Conservation (phyloP, 768 basidiomycete genomes). For the Lactarius sanguifluus region DNA sequence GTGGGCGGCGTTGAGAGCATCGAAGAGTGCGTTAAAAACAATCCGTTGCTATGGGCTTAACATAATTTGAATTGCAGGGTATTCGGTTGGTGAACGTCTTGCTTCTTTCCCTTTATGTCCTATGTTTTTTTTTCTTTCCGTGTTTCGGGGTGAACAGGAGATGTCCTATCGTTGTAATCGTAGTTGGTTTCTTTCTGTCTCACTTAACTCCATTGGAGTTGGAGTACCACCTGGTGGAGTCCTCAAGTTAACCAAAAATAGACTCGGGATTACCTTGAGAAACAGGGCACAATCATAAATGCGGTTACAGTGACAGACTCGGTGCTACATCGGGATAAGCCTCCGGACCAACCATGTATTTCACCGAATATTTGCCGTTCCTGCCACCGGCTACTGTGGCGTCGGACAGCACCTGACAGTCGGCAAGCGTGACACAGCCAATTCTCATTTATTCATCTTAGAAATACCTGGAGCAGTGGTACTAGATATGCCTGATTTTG, state of each 20-base stretch:
- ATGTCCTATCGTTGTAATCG: background rate
- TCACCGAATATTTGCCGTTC: background rate
- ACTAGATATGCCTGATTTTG: no score
- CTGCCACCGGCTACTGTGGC: background rate
- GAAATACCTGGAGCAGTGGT: no score
- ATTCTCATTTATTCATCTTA: no score
- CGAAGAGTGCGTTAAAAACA: conserved; percentile 24
- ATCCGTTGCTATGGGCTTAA: background rate
- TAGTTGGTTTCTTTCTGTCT: background rate
- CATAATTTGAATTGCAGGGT: background rate
- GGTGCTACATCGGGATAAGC: background rate
- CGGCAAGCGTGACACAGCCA: no score
- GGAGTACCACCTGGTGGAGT: background rate
- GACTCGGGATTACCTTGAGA: background rate
- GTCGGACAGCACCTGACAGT: no score
- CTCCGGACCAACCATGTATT: background rate
- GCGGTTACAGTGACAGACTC: background rate
- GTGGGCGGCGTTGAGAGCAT: conserved; percentile 29
- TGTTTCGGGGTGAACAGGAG: background rate
- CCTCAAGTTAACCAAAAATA: background rate
- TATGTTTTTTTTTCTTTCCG: background rate
- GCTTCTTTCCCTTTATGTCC: background rate
- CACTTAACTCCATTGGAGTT: background rate
- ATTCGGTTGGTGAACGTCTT: background rate
- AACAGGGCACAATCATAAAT: background rate